These are phyloP conservation scores for Pleodorina starrii DNA, from an alignment of 139 green algal genomes.

Conservation along the genomic window DNA sequence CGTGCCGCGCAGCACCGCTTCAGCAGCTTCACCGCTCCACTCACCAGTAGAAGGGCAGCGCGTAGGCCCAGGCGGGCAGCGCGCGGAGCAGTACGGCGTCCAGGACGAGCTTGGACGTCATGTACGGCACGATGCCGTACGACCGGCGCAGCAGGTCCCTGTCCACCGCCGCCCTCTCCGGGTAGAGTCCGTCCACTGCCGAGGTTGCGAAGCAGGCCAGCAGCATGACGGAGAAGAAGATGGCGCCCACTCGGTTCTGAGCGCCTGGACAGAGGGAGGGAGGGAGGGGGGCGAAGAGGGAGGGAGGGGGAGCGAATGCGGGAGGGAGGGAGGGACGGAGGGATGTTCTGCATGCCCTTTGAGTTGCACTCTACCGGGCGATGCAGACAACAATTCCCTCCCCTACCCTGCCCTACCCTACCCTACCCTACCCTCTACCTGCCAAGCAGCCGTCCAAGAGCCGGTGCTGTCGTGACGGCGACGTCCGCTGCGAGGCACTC, in stretches of 20 bases:
- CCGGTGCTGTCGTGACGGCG: too few species aligned
- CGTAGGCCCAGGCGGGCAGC: slow-evolving; percentile 76
- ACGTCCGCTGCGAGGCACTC: too few species aligned
- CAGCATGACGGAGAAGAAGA: slow-evolving; percentile 88
- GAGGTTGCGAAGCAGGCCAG: slow-evolving; percentile 80
- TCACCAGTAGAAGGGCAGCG: slow-evolving; percentile 80
- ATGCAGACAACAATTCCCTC: too few species aligned
- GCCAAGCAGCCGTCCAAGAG: too few species aligned
- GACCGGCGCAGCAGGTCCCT: slow-evolving; percentile 42
- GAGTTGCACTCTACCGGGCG: too few species aligned
- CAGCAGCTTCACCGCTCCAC: too few species aligned
- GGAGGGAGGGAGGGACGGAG: too few species aligned
- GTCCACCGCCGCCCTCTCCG: slow-evolving; percentile 62
- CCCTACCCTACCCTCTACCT: too few species aligned
- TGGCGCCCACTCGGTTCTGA: slow-evolving; percentile 79
- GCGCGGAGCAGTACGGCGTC: slow-evolving; percentile 85
- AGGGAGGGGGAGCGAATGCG: too few species aligned
- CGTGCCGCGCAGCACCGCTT: too few species aligned
- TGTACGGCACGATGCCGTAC: slow-evolving; percentile 59
- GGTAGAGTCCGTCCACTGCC: slow-evolving; percentile 76
- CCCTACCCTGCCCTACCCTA: too few species aligned
- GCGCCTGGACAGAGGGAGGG: slow-evolving; percentile 7
- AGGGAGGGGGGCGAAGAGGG: not conserved
- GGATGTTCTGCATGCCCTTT: too few species aligned
- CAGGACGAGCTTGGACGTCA: slow-evolving; percentile 65